A percentile compares a stretch with the other conserved stretches of the same genome.
These are phyloP conservation scores for Podosphaera xanthii DNA, from an alignment of 2,329 filamentous ascomycete genomes.

Conservation along the genomic window DNA sequence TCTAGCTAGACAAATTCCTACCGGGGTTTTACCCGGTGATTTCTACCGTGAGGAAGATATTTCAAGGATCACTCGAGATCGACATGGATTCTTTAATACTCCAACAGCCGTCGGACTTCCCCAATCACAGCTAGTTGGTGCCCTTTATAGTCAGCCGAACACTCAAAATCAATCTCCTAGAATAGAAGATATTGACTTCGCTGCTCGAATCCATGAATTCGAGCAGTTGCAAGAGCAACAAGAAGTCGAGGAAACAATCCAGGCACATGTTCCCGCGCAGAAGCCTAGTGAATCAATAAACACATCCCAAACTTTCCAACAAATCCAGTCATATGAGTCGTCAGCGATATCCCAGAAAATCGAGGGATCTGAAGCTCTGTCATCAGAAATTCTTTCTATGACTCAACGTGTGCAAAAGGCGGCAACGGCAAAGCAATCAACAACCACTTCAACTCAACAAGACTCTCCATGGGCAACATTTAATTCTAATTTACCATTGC, in stretches of 20 bases:
- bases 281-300: slow-evolving; percentile 17
- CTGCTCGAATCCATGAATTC: slow-evolving; percentile 54
- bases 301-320: slow-evolving; percentile 7
- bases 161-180: slow-evolving; percentile 28
- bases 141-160: slow-evolving; percentile 13
- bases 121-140: slow-evolving; percentile 14
- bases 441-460: slow-evolving; percentile 20
- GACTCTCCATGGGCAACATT: slow-evolving; percentile 35
- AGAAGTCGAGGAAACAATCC: slow-evolving; percentile 26
- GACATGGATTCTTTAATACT: slow-evolving; percentile 10
- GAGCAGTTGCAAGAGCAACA: slow-evolving; percentile 53
- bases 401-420: slow-evolving; percentile 73
- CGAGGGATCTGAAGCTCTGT: slow-evolving; percentile 8
- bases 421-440: slow-evolving; percentile 32
- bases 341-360: slow-evolving; percentile 6
- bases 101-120: slow-evolving; percentile 2
- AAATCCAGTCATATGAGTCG: slow-evolving; percentile 8
- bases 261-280: slow-evolving; percentile 5
- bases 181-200: slow-evolving; percentile 2
- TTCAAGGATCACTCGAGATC: slow-evolving; percentile 33
- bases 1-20: slow-evolving; percentile 21
- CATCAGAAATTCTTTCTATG: slow-evolving; percentile 38
- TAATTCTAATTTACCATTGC: slow-evolving; percentile 50
- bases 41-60: slow-evolving; percentile 51
- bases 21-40: slow-evolving; percentile 24